Conservation (phyloP, 345 rosid species). For the Raphanus raphanistrum region DNA sequence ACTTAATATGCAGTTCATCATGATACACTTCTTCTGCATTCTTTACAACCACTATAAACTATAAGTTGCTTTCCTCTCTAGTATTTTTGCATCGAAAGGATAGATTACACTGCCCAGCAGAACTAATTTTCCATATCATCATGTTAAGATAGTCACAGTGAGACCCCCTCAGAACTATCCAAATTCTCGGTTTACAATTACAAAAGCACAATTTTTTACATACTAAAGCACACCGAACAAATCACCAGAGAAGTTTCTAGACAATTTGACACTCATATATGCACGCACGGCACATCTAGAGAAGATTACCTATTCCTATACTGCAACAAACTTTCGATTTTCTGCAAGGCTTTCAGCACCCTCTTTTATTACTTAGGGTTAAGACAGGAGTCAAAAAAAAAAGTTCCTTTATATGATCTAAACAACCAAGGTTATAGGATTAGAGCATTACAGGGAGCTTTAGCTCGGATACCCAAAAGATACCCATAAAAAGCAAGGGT, state of each 20-base stretch:
- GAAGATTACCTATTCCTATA: neutral
- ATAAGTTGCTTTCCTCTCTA: too few relatives aligned
- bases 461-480: constrained; percentile 13
- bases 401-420: neutral
- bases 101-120: too few relatives aligned
- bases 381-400: neutral
- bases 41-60: too few relatives aligned
- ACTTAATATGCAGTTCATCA: too few relatives aligned
- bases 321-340: neutral
- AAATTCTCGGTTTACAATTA: neutral
- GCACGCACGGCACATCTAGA: neutral
- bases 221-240: neutral
- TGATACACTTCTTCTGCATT: too few relatives aligned
- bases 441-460: neutral
- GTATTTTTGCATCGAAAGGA: too few relatives aligned
- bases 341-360: constrained; percentile 1
- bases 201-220: neutral
- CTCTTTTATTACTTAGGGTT: neutral
- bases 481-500: neutral
- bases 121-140: too few relatives aligned
- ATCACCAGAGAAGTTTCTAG: neutral
- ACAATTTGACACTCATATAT: neutral
- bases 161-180: neutral
- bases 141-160: too few relatives aligned
- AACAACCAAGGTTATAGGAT: neutral